Percentiles rank a stretch among this genome's conserved stretches.
Conservation (phyloP, 768 basidiomycete species). For the Dacryopinax spathularia region DNA sequence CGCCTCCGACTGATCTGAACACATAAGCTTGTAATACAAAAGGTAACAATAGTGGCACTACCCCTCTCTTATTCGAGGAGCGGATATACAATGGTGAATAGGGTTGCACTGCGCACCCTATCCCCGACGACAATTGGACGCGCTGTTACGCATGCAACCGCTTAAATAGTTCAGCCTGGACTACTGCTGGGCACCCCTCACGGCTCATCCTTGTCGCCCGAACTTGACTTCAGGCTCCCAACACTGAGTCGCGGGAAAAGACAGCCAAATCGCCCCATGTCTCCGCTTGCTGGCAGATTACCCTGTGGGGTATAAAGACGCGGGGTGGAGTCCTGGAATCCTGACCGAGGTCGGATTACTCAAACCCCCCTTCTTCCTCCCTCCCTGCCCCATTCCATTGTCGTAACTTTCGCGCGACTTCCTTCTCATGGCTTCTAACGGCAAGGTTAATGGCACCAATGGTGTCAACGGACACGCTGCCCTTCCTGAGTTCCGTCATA, state of each 20-base stretch:
- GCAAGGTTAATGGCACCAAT: neutral
- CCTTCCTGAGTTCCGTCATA: conserved; percentile 6
- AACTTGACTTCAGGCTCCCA: too few species aligned
- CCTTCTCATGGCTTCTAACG: neutral
- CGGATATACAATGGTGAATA: too few species aligned
- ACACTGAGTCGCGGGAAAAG: too few species aligned
- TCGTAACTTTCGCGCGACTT: neutral
- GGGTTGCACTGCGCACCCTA: too few species aligned
- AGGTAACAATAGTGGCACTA: too few species aligned
- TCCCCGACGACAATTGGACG: too few species aligned
- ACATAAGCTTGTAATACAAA: too few species aligned
- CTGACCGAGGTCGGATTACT: neutral
- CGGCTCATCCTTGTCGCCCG: conserved; percentile 2
- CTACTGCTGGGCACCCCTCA: too few species aligned
- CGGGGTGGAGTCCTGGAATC: neutral
- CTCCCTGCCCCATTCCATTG: neutral
- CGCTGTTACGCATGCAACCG: too few species aligned
- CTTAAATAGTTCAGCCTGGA: too few species aligned
- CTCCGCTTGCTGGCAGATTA: neutral
- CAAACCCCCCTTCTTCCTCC: neutral
- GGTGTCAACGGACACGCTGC: neutral
- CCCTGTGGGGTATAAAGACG: neutral
- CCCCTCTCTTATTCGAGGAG: too few species aligned
- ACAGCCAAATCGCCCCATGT: neutral
- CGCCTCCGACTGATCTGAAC: too few species aligned